These are phyloP conservation scores for Rhizopogon vulgaris DNA, from an alignment of 768 basidiomycete genomes.

Conservation along the genomic window DNA sequence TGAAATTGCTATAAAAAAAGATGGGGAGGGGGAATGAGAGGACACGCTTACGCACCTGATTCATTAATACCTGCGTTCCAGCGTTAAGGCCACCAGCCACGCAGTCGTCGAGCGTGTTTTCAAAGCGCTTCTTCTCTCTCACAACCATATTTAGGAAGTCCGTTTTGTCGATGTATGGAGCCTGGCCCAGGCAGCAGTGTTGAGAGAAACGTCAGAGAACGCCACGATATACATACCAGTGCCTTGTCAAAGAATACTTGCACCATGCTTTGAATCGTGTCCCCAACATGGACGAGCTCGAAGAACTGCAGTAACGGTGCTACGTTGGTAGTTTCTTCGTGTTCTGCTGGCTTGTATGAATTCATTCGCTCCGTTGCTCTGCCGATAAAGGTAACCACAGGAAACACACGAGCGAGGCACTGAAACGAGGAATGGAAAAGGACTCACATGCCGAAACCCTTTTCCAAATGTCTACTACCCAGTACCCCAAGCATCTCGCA, in stretches of 20 bases:
- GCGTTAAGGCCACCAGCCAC: constrained; percentile 93
- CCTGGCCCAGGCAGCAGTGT: constrained; percentile 33
- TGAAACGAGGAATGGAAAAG: background rate
- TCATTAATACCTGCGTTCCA: constrained; percentile 94
- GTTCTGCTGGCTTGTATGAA: constrained; percentile 84
- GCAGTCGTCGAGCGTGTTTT: constrained; percentile 85
- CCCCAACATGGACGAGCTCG: constrained; percentile 93
- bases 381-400: background rate
- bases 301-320: constrained; percentile 96
- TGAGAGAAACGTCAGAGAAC: background rate
- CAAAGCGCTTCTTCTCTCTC: constrained; percentile 95
- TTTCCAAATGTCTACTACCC: constrained; percentile 69
- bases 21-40: background rate
- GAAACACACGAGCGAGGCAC: background rate
- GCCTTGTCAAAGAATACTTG: constrained; percentile 99
- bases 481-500: constrained; percentile 76
- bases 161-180: constrained; percentile 83
- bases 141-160: constrained; percentile 93
- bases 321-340: constrained; percentile 73
- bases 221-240: constrained; percentile 44
- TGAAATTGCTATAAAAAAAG: background rate
- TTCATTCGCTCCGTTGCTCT: constrained; percentile 90
- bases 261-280: constrained; percentile 95
- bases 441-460: constrained; percentile 70
- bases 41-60: constrained; percentile 50